Percentiles rank a stretch among this genome's conserved stretches.
Evolutionary conservation across 176 grass and related monocot genomes (phyloP).

Genomic region (Aechmea fasciata): DNA sequence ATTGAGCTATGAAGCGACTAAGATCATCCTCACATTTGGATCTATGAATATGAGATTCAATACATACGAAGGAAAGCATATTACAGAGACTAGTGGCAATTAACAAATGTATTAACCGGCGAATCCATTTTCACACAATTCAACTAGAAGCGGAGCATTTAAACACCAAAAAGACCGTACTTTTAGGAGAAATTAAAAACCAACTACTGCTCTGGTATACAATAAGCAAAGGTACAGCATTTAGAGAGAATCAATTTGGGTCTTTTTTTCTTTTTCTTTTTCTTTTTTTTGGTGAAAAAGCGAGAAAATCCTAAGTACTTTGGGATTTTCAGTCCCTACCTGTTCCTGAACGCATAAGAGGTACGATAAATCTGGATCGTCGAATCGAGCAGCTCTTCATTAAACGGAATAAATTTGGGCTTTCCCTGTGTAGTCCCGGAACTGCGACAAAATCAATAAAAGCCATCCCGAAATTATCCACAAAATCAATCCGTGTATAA

Average conservation of each 20-base stretch:
- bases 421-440: constrained; percentile 94
- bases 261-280: background rate
- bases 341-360: constrained; percentile 86
- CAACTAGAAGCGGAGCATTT: background rate
- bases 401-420: constrained; percentile 88
- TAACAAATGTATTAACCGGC: background rate
- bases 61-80: no score
- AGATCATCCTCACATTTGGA: background rate
- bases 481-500: no score
- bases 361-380: constrained; percentile 77
- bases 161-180: background rate
- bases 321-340: constrained; percentile 27
- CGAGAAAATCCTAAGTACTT: background rate
- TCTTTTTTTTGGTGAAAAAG: background rate
- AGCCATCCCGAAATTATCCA: background rate
- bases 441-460: constrained; percentile 31
- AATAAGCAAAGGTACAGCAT: background rate
- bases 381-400: constrained; percentile 74
- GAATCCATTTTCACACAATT: background rate
- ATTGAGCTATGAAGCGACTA: background rate
- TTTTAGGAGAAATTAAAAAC: background rate
- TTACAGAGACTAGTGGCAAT: background rate
- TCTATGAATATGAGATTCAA: background rate
- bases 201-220: no score
- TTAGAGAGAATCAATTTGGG: background rate